Evolutionary conservation across 495 filamentous ascomycete species (phyloP).

Genomic region (Lasiosphaeris hirsuta): DNA sequence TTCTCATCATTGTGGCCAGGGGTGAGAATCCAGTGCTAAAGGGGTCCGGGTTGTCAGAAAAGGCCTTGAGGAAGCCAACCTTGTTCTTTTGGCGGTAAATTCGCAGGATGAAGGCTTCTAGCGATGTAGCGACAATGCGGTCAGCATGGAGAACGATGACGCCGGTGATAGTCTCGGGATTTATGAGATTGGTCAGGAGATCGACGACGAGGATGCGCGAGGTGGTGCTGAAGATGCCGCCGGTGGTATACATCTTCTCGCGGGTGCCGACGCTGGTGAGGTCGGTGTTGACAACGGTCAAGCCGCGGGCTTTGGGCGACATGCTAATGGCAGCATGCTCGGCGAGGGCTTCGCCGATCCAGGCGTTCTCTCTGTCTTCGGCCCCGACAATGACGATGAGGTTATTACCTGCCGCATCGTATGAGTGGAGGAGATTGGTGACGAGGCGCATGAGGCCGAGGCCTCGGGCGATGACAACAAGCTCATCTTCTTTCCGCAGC

Average conservation of each 20-base stretch:
- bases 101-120: slow-evolving; percentile 92
- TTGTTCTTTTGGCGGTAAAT: slow-evolving; percentile 94
- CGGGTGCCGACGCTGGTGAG: slow-evolving; percentile 78
- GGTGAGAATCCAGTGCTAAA: slow-evolving; percentile 89
- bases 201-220: slow-evolving; percentile 94
- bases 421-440: slow-evolving; percentile 91
- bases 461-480: slow-evolving; percentile 86
- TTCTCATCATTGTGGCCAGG: slow-evolving; percentile 85
- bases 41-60: slow-evolving; percentile 90
- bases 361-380: slow-evolving; percentile 87
- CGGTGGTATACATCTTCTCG: slow-evolving; percentile 83
- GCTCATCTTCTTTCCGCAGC: slow-evolving; percentile 85
- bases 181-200: slow-evolving; percentile 76
- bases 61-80: slow-evolving; percentile 88
- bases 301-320: slow-evolving; percentile 70
- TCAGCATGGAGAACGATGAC: slow-evolving; percentile 88
- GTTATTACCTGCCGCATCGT: slow-evolving; percentile 94
- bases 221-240: slow-evolving; percentile 94
- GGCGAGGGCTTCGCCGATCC: slow-evolving; percentile 89
- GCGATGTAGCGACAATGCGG: slow-evolving; percentile 77
- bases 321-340: slow-evolving; percentile 86
- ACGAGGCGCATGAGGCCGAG: slow-evolving; percentile 86
- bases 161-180: slow-evolving; percentile 83
- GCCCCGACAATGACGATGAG: slow-evolving; percentile 86
- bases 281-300: slow-evolving; percentile 93